These are phyloP conservation scores for Xylaria sp. DNA, from an alignment of 495 filamentous ascomycete species.

Conservation along the genomic window DNA sequence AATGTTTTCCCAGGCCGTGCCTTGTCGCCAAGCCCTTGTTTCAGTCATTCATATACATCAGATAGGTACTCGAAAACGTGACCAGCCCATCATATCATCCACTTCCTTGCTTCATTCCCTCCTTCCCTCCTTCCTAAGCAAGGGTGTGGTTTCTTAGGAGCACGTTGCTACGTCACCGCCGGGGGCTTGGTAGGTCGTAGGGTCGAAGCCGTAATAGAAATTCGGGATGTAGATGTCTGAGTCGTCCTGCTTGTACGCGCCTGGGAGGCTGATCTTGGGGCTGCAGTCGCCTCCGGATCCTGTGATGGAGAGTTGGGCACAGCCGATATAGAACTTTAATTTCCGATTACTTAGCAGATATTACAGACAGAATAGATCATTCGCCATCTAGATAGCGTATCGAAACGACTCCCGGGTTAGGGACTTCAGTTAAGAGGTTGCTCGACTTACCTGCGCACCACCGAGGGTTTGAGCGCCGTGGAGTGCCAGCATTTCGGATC, in stretches of 20 bases:
- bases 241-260: conserved; percentile 38
- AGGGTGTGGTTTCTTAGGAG: not conserved
- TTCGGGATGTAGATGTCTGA: conserved; percentile 45
- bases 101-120: not conserved
- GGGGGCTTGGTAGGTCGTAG: conserved; percentile 40
- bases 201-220: conserved; percentile 43
- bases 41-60: too few species aligned
- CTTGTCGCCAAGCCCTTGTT: too few species aligned
- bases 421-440: too few species aligned
- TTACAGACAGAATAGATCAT: too few species aligned
- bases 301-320: conserved; percentile 40
- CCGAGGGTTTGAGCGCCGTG: conserved; percentile 34
- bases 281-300: conserved; percentile 38
- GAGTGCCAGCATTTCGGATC: conserved; percentile 44
- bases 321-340: conserved; percentile 28
- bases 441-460: conserved; percentile 28
- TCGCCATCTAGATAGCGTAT: not conserved
- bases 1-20: too few species aligned
- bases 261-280: conserved; percentile 41
- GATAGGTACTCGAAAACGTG: not conserved
- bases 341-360: not conserved
- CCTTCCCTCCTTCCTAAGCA: not conserved
- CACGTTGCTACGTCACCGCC: conserved; percentile 31
- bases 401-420: too few species aligned
- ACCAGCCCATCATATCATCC: not conserved